Percentiles rank a stretch among this genome's conserved stretches.
Evolutionary conservation across 2,329 filamentous ascomycete genomes (phyloP).

Genomic region (Colletotrichum higginsianum): DNA sequence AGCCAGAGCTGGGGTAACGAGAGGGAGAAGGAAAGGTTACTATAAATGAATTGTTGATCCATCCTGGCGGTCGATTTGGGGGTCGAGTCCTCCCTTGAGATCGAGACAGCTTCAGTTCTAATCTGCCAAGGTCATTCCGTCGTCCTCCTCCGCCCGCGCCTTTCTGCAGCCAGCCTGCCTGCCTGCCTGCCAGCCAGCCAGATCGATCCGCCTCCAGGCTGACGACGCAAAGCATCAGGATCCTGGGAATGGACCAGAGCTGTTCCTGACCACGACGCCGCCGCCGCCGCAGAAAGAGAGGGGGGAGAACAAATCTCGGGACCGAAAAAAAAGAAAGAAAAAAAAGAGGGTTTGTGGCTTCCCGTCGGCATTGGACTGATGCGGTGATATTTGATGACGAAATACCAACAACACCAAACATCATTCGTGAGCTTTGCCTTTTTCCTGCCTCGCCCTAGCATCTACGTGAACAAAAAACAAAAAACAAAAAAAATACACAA

Average conservation of each 20-base stretch:
- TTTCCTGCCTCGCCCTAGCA: neutral
- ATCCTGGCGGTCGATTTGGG: slow-evolving; percentile 16
- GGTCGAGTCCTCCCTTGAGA: slow-evolving; percentile 23
- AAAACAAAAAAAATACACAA: neutral
- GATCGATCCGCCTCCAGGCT: neutral
- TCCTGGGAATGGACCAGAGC: neutral
- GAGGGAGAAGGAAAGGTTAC: slow-evolving; percentile 30
- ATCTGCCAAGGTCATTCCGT: slow-evolving; percentile 12
- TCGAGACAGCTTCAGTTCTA: slow-evolving; percentile 28
- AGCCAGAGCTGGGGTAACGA: slow-evolving; percentile 40
- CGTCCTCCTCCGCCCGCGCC: slow-evolving; percentile 7
- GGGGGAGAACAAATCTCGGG: neutral
- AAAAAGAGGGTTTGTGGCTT: neutral
- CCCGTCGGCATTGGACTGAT: slow-evolving; percentile 1
- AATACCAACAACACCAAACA: slow-evolving; percentile 1
- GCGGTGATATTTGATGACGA: slow-evolving; percentile 28
- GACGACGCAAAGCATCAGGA: slow-evolving; percentile 7
- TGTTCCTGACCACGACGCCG: neutral
- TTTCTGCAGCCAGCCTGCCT: slow-evolving; percentile 16
- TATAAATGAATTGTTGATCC: slow-evolving; percentile 39
- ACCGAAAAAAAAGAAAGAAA: neutral
- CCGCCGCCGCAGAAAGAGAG: too few species aligned
- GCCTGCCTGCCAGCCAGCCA: slow-evolving; percentile 20
- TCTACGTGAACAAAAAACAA: neutral
- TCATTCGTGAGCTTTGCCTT: slow-evolving; percentile 27